Conservation (phyloP, 306 rosid species). For the Acacia melanoxylon region DNA sequence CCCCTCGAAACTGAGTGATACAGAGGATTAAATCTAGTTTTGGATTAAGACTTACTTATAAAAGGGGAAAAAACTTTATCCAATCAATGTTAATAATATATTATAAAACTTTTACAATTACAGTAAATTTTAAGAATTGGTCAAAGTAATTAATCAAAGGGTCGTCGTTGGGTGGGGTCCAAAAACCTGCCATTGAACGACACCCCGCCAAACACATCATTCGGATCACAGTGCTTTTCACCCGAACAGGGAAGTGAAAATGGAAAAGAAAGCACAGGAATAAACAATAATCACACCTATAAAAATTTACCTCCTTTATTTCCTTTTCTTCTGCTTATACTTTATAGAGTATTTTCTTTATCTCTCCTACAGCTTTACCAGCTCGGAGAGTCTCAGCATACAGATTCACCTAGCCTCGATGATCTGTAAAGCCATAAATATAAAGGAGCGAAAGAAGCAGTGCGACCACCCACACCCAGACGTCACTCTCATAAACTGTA, state of each 20-base stretch:
- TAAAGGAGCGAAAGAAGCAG: background rate
- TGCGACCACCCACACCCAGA: background rate
- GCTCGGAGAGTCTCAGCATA: no score
- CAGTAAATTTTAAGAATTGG: background rate
- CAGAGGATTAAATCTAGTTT: no score
- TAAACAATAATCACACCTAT: background rate
- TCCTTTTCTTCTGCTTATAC: background rate
- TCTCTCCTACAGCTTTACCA: background rate
- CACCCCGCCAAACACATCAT: background rate
- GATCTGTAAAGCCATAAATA: background rate
- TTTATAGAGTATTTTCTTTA: background rate
- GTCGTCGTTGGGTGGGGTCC: background rate
- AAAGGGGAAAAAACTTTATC: no score
- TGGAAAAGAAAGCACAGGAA: background rate
- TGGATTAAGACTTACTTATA: no score
- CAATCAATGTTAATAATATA: no score
- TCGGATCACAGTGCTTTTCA: background rate
- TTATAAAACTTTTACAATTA: no score
- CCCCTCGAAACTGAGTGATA: no score
- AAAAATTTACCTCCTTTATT: background rate
- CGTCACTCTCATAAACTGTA: background rate
- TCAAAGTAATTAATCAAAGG: background rate
- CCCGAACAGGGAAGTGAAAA: background rate
- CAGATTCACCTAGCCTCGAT: background rate
- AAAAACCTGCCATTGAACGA: background rate